Conservation (phyloP, 2,329 filamentous ascomycete genomes). For the Neofusicoccum sp. region DNA sequence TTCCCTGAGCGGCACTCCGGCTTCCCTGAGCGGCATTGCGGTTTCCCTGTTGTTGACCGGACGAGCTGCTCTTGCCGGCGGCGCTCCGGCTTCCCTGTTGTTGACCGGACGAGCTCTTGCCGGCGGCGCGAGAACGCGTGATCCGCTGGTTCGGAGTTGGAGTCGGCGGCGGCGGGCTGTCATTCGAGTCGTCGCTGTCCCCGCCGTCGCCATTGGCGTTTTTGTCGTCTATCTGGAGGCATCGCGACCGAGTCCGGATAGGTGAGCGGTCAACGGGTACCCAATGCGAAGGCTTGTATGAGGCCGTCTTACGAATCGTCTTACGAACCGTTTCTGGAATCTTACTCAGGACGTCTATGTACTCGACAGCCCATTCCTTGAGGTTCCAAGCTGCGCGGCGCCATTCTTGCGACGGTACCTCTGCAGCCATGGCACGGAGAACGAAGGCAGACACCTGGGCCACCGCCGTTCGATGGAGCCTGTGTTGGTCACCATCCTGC, state of each 20-base stretch:
- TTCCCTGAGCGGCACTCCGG: too few species aligned
- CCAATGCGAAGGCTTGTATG: slow-evolving; percentile 24
- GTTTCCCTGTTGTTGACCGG: background rate
- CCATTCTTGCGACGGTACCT: slow-evolving; percentile 30
- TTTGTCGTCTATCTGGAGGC: background rate
- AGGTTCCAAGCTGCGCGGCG: slow-evolving; percentile 26
- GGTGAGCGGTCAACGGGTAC: background rate
- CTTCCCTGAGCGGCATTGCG: too few species aligned
- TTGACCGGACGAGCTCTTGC: background rate
- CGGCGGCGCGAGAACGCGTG: background rate
- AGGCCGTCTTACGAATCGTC: slow-evolving; percentile 10
- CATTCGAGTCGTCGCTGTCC: background rate
- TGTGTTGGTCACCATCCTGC: slow-evolving; percentile 27
- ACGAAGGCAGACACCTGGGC: slow-evolving; percentile 37
- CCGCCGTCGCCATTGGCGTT: background rate
- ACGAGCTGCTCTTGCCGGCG: background rate
- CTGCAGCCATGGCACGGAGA: slow-evolving; percentile 30
- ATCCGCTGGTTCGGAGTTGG: background rate
- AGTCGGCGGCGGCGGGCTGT: background rate
- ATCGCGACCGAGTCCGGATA: background rate
- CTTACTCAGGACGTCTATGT: slow-evolving; percentile 30
- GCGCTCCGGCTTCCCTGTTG: background rate
- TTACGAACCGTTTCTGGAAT: slow-evolving; percentile 24
- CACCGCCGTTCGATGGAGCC: slow-evolving; percentile 36
- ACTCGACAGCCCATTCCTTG: slow-evolving; percentile 29